phyloP scores from a whole-genome alignment of 257 asterid species.

The Petunia axillaris region DNA sequence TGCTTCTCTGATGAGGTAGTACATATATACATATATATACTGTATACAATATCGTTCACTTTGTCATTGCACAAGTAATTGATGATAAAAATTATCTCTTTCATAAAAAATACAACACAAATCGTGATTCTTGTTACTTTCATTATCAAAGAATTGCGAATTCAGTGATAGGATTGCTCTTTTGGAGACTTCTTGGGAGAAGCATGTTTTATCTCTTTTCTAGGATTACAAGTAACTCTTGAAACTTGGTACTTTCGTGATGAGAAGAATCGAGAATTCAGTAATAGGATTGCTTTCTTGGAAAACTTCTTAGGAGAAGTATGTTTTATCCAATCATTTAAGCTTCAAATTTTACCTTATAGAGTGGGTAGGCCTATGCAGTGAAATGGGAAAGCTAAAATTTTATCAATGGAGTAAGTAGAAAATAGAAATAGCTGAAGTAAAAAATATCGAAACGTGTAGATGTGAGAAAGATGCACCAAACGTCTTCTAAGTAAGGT shows the following conservation, averaged over 20 bases:
- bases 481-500: not conserved
- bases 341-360: not conserved
- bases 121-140: too few species aligned
- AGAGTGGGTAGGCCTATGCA: not conserved
- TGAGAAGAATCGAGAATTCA: slow-evolving; percentile 10
- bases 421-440: not conserved
- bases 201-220: not conserved
- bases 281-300: slow-evolving; percentile 9
- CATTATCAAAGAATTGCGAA: not conserved
- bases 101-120: not conserved
- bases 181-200: too few species aligned
- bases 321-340: not conserved
- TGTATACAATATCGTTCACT: not conserved
- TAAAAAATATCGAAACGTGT: not conserved
- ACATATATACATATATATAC: not conserved
- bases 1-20: too few species aligned
- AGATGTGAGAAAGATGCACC: slow-evolving; percentile 18
- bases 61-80: not conserved
- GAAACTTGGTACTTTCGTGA: not conserved
- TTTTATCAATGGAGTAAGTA: not conserved
- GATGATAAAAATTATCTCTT: not conserved
- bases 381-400: not conserved
- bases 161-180: too few species aligned
- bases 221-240: not conserved
- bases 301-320: not conserved